These are phyloP conservation scores for Suillus clintonianus DNA, from an alignment of 768 basidiomycete species.

Conservation along the genomic window DNA sequence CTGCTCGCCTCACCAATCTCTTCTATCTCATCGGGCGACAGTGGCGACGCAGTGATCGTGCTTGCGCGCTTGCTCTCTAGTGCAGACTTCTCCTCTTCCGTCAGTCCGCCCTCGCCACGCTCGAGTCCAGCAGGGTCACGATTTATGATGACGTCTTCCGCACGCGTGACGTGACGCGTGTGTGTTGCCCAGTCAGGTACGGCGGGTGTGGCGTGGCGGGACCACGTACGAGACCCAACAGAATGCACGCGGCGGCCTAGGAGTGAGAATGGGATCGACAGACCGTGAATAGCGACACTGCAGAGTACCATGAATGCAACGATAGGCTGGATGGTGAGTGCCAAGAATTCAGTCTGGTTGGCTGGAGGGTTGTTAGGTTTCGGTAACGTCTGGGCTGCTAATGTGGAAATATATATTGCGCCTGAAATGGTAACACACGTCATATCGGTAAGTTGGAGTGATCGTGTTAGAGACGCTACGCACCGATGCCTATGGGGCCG, in stretches of 20 bases:
- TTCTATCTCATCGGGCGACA: constrained; percentile 9
- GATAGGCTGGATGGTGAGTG: constrained; percentile 85
- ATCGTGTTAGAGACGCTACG: constrained; percentile 19
- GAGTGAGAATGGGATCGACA: constrained; percentile 94
- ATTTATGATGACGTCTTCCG: constrained; percentile 84
- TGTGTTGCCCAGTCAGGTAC: constrained; percentile 85
- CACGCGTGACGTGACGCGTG: constrained; percentile 67
- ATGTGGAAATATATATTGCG: constrained; percentile 90
- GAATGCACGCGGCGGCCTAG: constrained; percentile 90
- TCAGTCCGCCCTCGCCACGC: constrained; percentile 38
- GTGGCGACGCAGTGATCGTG: constrained; percentile 4
- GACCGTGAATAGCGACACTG: constrained; percentile 84
- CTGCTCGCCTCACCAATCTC: constrained; percentile 9
- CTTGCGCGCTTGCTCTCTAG: constrained; percentile 27
- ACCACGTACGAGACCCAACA: constrained; percentile 80
- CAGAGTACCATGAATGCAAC: constrained; percentile 93
- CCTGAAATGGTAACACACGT: constrained; percentile 42
- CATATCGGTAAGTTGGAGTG: neutral
- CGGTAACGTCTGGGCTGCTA: constrained; percentile 67
- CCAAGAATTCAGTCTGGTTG: constrained; percentile 64
- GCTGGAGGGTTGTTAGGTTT: constrained; percentile 44
- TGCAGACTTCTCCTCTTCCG: constrained; percentile 30
- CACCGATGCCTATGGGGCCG: constrained; percentile 82
- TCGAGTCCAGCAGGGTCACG: constrained; percentile 66
- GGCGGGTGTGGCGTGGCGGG: constrained; percentile 57